Base-by-base conservation (phyloP, 768 basidiomycete species). In the Boletus speciosus region DNA sequence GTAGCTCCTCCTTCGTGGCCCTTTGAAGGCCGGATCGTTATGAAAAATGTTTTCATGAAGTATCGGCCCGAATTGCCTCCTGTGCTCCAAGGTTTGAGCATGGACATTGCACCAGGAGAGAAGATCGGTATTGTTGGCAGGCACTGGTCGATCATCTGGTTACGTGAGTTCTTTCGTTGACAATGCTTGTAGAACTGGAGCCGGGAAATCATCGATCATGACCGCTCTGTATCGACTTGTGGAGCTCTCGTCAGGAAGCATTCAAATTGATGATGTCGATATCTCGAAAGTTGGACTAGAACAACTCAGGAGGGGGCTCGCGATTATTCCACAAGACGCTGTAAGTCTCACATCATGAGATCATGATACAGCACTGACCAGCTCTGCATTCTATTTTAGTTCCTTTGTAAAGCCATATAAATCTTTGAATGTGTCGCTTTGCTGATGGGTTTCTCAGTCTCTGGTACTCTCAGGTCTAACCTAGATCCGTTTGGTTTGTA, bases 201-300 rank as follows among this genome's bases (percentile, higher is more conserved):
- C 92, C 0, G 93, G 93, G 37, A 93, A 96, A 71, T 89, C 87
- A 16, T 89, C 89, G 1, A 87, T 98, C 54, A 89, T 96, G 88
- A 86, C 86, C 61, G 86, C 90, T 5, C 75, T 97, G 0, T 95
- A 86, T 72, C 83, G 93, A 21, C 74, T 97, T 32, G 90, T 94
- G 19, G 95, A 98, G 62, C 74, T 89, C 21, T 71, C 78, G 0
- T 81, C 82, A 9, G 93, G 94, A 19, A 80, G 78, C 3, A 91
- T 98, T 59, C 65, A 72, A 23, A 82, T 96, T 55, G 93, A 96
- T 67, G 90, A 80, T 6, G 74, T 91, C n/a, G 88, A 98, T 64
- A 85, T 92, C 39, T 87, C 90, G 19, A 80, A 78, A 58, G 78
- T 97, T 39, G 94, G 93, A 8, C 73, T 98, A 19, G 76, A 77